Conservation (phyloP, 192 early-diverging fungal genomes). For the Rhizophagus sp. region DNA sequence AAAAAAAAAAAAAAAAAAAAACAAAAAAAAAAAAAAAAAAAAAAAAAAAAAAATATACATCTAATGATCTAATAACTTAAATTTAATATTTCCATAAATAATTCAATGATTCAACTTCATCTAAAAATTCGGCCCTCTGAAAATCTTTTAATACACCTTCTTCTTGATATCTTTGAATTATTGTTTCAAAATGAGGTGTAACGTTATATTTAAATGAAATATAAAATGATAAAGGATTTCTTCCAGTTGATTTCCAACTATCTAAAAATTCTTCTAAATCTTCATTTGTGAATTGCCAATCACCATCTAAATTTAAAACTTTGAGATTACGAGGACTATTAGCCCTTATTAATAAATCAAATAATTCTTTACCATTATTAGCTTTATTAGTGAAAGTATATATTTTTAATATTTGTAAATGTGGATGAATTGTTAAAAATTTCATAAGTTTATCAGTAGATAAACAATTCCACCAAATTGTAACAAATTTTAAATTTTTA, state of each 20-base stretch:
- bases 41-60: too few species aligned
- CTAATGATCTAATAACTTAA: neutral
- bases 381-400: neutral
- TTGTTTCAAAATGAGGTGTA: neutral
- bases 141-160: neutral
- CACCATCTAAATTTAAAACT: constrained; percentile 8
- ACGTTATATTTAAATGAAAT: neutral
- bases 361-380: neutral
- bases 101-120: constrained; percentile 8
- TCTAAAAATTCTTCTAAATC: neutral
- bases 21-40: too few species aligned
- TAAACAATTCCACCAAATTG: neutral
- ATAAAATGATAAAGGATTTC: neutral
- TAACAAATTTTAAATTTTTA: neutral
- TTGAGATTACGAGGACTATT: neutral
- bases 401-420: neutral
- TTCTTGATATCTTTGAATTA: neutral
- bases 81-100: neutral
- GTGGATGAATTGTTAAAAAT: neutral
- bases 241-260: neutral
- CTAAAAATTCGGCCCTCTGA: neutral
- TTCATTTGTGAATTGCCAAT: neutral
- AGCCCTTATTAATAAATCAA: neutral
- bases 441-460: neutral
- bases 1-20: too few species aligned